Conservation (phyloP, 139 green algal genomes). For the Zygnema circumcarinatum region DNA sequence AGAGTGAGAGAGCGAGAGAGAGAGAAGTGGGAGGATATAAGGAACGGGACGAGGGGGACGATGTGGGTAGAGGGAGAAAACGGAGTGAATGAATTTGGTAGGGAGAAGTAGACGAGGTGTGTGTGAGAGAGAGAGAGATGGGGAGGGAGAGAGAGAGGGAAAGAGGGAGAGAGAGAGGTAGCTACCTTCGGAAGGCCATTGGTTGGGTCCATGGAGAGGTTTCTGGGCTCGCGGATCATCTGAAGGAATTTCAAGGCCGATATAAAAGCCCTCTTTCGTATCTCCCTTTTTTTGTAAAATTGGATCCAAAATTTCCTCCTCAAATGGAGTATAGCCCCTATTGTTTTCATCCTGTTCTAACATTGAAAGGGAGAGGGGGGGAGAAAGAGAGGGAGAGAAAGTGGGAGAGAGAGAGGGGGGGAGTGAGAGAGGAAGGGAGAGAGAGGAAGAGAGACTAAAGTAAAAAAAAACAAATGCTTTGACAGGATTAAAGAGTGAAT, state of each 20-base stretch:
- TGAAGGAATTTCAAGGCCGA: constrained; percentile 57
- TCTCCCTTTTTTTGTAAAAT: constrained; percentile 66
- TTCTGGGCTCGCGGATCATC: constrained; percentile 63
- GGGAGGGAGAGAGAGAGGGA: neutral
- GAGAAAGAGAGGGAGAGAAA: neutral
- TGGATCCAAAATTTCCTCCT: constrained; percentile 89
- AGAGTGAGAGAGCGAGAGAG: neutral
- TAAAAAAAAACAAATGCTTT: neutral
- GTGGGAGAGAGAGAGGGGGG: neutral
- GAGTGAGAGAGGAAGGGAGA: neutral
- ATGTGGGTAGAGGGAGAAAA: neutral
- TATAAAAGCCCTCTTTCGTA: constrained; percentile 86
- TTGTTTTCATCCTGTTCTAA: constrained; percentile 73
- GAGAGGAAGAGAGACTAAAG: neutral
- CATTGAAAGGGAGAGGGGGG: neutral
- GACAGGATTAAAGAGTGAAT: neutral
- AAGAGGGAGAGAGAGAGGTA: constrained; percentile 5
- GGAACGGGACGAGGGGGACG: neutral
- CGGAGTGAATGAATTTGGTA: neutral
- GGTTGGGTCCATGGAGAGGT: constrained; percentile 92
- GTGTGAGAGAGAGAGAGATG: neutral
- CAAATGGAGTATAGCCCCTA: constrained; percentile 74
- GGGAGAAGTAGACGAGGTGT: neutral
- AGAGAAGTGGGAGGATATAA: neutral
- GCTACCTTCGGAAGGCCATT: constrained; percentile 75